A percentile compares a stretch with the other conserved stretches of the same genome.
Evolutionary conservation across 495 filamentous ascomycete genomes (phyloP).

Genomic region (Podospora pseudoanserina): DNA sequence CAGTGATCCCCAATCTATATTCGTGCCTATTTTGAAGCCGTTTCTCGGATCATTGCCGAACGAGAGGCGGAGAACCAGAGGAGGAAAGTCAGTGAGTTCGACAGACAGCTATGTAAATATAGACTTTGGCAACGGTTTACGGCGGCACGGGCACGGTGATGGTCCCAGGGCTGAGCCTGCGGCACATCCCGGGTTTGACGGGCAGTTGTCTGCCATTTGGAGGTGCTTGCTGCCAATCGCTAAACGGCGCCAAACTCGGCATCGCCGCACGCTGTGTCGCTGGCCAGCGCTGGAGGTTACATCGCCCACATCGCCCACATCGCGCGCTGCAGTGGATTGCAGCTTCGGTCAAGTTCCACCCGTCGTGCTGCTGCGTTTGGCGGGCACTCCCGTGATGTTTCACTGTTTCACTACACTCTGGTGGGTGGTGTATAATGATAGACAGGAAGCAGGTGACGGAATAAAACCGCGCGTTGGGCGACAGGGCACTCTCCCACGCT

Average conservation of each 20-base stretch:
- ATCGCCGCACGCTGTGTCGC: slow-evolving; percentile 7
- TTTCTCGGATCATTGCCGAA: no score
- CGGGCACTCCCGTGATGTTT: slow-evolving; percentile 8
- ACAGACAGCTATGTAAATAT: no score
- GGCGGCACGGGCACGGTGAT: neutral
- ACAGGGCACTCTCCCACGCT: neutral
- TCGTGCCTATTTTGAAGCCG: no score
- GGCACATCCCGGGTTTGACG: neutral
- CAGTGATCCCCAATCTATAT: no score
- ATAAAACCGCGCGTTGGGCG: neutral
- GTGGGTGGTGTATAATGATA: no score
- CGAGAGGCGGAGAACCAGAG: no score
- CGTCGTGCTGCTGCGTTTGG: neutral
- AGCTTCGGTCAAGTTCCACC: neutral
- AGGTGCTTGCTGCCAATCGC: neutral
- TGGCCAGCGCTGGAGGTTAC: neutral
- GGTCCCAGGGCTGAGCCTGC: neutral
- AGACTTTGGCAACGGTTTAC: no score
- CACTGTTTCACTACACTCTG: slow-evolving; percentile 2
- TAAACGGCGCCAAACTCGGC: neutral
- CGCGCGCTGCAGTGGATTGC: neutral
- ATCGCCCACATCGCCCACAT: neutral
- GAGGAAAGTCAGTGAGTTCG: no score
- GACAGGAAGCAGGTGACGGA: neutral
- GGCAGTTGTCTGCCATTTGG: neutral